Conservation (phyloP, 129 eudicot genomes). For the Artemisia tridentata region DNA sequence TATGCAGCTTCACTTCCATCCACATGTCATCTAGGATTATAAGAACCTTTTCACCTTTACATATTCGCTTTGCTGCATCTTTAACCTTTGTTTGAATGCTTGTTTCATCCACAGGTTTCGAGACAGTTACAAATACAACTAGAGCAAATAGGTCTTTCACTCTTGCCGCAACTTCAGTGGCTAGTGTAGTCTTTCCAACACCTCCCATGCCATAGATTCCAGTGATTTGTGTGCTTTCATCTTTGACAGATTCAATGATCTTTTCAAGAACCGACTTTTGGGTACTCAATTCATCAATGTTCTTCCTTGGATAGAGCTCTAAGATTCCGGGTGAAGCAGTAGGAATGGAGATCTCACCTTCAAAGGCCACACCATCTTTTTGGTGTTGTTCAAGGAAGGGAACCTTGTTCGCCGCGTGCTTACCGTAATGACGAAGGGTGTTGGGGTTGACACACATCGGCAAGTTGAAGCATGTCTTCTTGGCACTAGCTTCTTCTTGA, state of each 20-base stretch:
- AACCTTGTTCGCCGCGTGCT: not conserved
- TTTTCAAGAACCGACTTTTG: not conserved
- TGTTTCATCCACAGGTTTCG: not conserved
- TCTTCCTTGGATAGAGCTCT: not conserved
- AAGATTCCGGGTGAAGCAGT: not conserved
- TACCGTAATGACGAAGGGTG: not conserved
- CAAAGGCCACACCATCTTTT: not conserved
- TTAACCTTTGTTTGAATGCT: not conserved
- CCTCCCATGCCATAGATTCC: slow-evolving; percentile 5
- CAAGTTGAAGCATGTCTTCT: not conserved
- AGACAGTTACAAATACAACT: no score
- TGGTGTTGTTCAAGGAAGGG: not conserved
- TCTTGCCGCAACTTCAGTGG: not conserved
- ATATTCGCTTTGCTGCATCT: not conserved
- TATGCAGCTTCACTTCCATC: not conserved
- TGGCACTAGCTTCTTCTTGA: not conserved
- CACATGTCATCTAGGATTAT: not conserved
- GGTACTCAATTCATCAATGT: not conserved
- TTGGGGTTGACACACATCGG: not conserved
- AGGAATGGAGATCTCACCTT: not conserved
- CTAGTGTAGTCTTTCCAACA: slow-evolving; percentile 9
- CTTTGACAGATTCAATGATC: not conserved
- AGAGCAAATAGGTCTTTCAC: not conserved
- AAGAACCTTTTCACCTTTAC: not conserved
- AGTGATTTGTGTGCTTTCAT: not conserved